A percentile compares a stretch with the other conserved stretches of the same genome.
These are phyloP conservation scores for Hypericum androsaemum DNA, from an alignment of 345 rosid genomes.

Conservation along the genomic window DNA sequence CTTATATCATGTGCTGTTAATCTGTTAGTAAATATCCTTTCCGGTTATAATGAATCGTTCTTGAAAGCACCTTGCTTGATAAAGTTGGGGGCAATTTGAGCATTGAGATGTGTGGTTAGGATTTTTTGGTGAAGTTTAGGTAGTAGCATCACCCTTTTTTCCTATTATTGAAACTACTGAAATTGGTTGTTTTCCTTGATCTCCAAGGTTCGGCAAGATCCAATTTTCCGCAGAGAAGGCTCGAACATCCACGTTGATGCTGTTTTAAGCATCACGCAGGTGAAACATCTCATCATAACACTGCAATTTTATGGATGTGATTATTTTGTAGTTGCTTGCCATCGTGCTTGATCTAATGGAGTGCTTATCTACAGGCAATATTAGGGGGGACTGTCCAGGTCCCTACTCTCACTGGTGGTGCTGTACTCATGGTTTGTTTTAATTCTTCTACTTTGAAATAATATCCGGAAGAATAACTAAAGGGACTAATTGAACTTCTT, in stretches of 20 bases:
- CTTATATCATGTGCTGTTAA: no score
- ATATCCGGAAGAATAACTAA: not conserved
- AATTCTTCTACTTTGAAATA: not conserved
- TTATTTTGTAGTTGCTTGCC: no score
- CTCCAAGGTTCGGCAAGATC: slow-evolving; percentile 79
- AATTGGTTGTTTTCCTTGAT: not conserved
- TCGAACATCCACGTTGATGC: slow-evolving; percentile 81
- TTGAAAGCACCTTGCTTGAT: no score
- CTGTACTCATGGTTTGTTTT: slow-evolving; percentile 74
- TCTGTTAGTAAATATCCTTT: no score
- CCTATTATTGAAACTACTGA: not conserved
- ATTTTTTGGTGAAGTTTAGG: no score
- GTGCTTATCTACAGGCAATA: slow-evolving; percentile 55
- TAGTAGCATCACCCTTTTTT: not conserved
- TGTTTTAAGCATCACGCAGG: slow-evolving; percentile 76
- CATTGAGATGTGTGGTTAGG: no score
- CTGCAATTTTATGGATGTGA: no score
- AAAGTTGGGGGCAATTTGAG: no score
- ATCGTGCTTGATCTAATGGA: no score
- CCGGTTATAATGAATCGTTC: no score
- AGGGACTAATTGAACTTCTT: not conserved
- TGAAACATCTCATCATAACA: slow-evolving; percentile 12
- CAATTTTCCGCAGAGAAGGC: slow-evolving; percentile 93
- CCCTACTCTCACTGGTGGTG: slow-evolving; percentile 96
- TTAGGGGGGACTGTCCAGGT: slow-evolving; percentile 96